These are phyloP conservation scores for Geoglossum glabrum DNA, from an alignment of 495 filamentous ascomycete genomes.

Conservation along the genomic window DNA sequence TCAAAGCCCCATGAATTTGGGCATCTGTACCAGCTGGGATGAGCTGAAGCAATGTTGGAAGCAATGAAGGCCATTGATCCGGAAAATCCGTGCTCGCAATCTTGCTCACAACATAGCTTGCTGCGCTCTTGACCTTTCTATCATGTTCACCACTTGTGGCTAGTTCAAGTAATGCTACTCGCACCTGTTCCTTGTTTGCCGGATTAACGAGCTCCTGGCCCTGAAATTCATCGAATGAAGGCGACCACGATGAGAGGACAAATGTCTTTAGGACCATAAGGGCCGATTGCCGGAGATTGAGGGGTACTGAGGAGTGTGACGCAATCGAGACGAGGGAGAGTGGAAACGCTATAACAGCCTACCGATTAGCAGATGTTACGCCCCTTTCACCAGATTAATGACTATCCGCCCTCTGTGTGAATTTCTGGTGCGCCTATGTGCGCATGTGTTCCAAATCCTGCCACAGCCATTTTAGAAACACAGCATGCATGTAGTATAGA, in stretches of 20 bases:
- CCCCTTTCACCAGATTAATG: neutral
- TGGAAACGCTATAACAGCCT: conserved; percentile 40
- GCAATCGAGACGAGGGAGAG: conserved; percentile 60
- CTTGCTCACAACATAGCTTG: conserved; percentile 86
- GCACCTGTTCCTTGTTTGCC: conserved; percentile 48
- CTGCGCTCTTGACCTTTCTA: conserved; percentile 64
- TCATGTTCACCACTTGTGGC: conserved; percentile 57
- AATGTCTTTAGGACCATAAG: conserved; percentile 62
- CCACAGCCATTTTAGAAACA: neutral
- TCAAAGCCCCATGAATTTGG: conserved; percentile 74
- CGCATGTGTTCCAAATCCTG: neutral
- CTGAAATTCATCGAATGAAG: conserved; percentile 43
- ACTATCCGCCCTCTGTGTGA: neutral
- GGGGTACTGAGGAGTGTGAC: conserved; percentile 42
- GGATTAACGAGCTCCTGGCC: conserved; percentile 41
- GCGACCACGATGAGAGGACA: conserved; percentile 61
- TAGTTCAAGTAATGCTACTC: conserved; percentile 47
- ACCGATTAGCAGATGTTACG: neutral
- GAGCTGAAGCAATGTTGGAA: conserved; percentile 57
- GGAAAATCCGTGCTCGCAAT: conserved; percentile 88
- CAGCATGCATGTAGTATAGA: neutral
- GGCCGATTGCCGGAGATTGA: conserved; percentile 63
- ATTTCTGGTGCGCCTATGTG: neutral
- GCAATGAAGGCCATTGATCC: conserved; percentile 73
- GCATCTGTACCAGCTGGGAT: conserved; percentile 49